Evolutionary conservation across 208 protist species (phyloP).

Genomic region (Leishmania tropica): DNA sequence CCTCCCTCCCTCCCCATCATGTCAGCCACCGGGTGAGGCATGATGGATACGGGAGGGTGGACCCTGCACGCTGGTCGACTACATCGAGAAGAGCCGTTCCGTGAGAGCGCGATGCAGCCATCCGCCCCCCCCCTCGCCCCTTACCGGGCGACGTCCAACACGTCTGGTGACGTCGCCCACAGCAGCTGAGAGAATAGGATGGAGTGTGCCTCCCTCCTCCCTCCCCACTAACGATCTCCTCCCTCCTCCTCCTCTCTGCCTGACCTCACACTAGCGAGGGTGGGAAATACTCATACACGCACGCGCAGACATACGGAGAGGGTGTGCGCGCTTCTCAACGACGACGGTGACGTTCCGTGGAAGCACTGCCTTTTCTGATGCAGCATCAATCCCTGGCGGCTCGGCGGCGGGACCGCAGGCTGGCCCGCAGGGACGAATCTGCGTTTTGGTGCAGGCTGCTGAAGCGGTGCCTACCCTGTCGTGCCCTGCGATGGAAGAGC

Average conservation of each 20-base stretch:
- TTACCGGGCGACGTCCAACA: too few species aligned
- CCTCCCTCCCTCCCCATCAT: too few species aligned
- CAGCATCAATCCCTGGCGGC: not conserved
- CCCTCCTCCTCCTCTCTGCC: not conserved
- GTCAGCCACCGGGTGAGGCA: too few species aligned
- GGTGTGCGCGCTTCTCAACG: not conserved
- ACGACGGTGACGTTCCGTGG: not conserved
- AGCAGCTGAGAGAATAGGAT: too few species aligned
- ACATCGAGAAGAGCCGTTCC: too few species aligned
- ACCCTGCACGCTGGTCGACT: too few species aligned
- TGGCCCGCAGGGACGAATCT: not conserved
- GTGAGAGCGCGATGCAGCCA: too few species aligned
- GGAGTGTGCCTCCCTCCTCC: not conserved
- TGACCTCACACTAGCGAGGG: not conserved
- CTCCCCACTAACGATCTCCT: too few species aligned
- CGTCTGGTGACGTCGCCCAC: too few species aligned
- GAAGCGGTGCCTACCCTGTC: conserved; percentile 9
- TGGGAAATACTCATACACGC: not conserved
- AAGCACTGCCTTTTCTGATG: not conserved
- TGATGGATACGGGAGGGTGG: too few species aligned
- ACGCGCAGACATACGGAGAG: not conserved
- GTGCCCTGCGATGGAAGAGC: not conserved
- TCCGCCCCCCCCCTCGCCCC: too few species aligned
- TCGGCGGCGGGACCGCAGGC: not conserved
- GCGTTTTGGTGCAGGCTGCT: not conserved